A percentile compares a stretch with the other conserved stretches of the same genome.
Conservation (phyloP, 176 grass and related monocot genomes). For the Rhipidocladum racemiflorum region DNA sequence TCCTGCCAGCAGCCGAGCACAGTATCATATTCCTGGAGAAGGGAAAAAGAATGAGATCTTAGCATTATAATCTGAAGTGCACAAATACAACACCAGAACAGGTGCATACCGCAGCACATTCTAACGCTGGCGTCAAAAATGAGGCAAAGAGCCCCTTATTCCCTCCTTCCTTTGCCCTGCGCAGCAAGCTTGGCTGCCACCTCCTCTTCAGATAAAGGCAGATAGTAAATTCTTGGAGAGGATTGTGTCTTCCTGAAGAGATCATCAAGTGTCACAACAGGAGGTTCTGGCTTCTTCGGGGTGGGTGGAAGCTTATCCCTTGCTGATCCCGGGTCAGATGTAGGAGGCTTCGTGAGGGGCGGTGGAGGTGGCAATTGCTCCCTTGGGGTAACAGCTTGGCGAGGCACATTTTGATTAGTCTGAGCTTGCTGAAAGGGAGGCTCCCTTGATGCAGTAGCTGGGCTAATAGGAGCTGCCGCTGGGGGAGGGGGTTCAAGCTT, state of each 20-base stretch:
- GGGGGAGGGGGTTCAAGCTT: conserved; percentile 50
- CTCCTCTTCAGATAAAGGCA: conserved; percentile 88
- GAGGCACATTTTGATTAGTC: conserved; percentile 36
- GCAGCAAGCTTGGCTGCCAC: conserved; percentile 68
- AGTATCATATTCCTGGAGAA: neutral
- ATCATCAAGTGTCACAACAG: conserved; percentile 91
- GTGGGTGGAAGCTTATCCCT: conserved; percentile 57
- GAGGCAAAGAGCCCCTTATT: conserved; percentile 18
- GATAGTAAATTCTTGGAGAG: conserved; percentile 84
- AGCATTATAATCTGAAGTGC: neutral
- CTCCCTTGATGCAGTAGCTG: conserved; percentile 33
- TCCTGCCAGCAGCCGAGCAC: neutral
- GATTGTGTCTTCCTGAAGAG: conserved; percentile 92
- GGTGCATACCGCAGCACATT: neutral
- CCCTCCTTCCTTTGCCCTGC: conserved; percentile 48
- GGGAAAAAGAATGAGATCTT: neutral
- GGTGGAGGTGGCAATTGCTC: conserved; percentile 64
- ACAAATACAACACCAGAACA: neutral
- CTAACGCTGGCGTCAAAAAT: neutral
- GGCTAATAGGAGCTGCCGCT: conserved; percentile 38
- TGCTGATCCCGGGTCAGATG: conserved; percentile 13
- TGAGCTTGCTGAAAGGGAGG: conserved; percentile 48
- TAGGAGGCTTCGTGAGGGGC: conserved; percentile 36
- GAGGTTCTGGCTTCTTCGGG: conserved; percentile 73
- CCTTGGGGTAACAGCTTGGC: conserved; percentile 40